phyloP scores from a whole-genome alignment of 192 early-diverging fungal genomes.

The Rhizoclosmatium sp. region DNA sequence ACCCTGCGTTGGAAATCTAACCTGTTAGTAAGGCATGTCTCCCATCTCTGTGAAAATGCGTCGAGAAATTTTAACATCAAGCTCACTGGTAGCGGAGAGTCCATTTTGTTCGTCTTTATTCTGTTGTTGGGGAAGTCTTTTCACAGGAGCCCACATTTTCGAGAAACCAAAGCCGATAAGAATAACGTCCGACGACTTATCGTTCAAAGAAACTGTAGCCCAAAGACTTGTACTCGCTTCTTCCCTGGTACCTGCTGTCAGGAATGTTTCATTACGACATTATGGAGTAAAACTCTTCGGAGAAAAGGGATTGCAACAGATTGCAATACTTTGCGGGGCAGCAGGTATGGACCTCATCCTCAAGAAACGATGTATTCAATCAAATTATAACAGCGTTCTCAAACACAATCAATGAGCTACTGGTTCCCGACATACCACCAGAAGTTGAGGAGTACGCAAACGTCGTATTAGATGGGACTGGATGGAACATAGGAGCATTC shows the following conservation, averaged over 20 bases:
- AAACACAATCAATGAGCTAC: conserved; percentile 8
- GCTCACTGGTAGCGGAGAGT: too few species aligned
- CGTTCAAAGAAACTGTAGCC: neutral
- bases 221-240: neutral
- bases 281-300: neutral
- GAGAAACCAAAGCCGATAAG: too few species aligned
- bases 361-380: neutral
- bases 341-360: neutral
- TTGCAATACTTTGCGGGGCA: neutral
- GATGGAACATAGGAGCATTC: conserved; percentile 1
- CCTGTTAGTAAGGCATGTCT: too few species aligned
- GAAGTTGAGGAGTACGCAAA: neutral
- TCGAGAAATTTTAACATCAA: too few species aligned
- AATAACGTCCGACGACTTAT: too few species aligned
- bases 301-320: conserved; percentile 28
- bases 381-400: neutral
- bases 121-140: too few species aligned
- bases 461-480: neutral
- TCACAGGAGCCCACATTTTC: too few species aligned
- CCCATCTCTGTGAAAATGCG: too few species aligned
- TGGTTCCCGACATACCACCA: neutral
- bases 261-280: neutral
- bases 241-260: neutral
- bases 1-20: too few species aligned
- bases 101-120: too few species aligned